Evolutionary conservation across 768 basidiomycete species (phyloP).

Genomic region (Steccherinum ochraceum): DNA sequence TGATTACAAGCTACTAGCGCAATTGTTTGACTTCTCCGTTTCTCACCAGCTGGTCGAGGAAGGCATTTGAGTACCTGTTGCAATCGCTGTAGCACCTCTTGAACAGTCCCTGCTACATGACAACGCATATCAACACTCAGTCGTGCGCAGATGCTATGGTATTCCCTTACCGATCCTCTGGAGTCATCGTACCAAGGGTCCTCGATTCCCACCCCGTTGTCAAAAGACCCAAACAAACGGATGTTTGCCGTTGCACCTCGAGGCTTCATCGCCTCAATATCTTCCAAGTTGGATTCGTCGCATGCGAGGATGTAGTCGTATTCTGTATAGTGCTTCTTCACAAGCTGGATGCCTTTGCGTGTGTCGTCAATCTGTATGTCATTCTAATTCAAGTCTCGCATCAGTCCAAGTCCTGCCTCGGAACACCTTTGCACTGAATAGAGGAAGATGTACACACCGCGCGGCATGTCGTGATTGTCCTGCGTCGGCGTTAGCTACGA

Average conservation of each 20-base stretch:
- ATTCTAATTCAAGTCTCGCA: too few relatives aligned
- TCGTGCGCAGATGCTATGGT: not conserved
- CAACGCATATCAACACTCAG: too few relatives aligned
- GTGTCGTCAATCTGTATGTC: too few relatives aligned
- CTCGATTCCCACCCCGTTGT: slow-evolving; percentile 61
- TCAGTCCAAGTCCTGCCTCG: too few relatives aligned
- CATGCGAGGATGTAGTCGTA: slow-evolving; percentile 88
- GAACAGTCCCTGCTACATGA: slow-evolving; percentile 53
- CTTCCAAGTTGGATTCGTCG: slow-evolving; percentile 68
- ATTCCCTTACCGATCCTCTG: not conserved
- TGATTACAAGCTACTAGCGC: not conserved
- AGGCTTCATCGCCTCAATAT: slow-evolving; percentile 47
- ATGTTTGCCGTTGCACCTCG: slow-evolving; percentile 53
- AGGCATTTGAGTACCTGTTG: slow-evolving; percentile 64
- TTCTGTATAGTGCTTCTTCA: slow-evolving; percentile 63
- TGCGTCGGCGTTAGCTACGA: slow-evolving; percentile 19
- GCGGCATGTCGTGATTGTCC: slow-evolving; percentile 64
- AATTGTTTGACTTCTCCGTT: slow-evolving; percentile 11
- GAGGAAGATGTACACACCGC: slow-evolving; percentile 40
- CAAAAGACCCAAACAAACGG: slow-evolving; percentile 75
- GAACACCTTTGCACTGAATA: too few relatives aligned
- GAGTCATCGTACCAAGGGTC: slow-evolving; percentile 83
- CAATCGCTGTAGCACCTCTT: slow-evolving; percentile 78
- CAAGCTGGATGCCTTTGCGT: too few relatives aligned
- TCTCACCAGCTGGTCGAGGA: slow-evolving; percentile 59